Evolutionary conservation across 2,329 filamentous ascomycete species (phyloP).

Genomic region (Penicillium fuscoglaucum): DNA sequence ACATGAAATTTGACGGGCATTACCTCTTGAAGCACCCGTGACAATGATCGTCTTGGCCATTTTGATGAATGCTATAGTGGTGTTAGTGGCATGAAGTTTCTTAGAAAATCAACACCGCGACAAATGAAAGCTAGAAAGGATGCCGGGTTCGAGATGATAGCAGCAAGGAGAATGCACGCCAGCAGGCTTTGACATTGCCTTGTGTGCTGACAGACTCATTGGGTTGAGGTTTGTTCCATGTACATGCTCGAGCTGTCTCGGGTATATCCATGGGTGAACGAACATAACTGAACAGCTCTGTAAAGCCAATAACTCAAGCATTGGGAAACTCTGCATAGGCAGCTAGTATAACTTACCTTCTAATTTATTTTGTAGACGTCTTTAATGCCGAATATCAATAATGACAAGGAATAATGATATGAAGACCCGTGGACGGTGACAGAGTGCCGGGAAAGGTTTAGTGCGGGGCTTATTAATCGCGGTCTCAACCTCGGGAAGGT

Average conservation of each 20-base stretch:
- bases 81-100: conserved; percentile 7
- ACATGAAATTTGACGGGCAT: not conserved
- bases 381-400: not conserved
- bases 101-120: not conserved
- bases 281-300: not conserved
- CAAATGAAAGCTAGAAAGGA: too few relatives aligned
- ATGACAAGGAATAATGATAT: not conserved
- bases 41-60: conserved; percentile 69
- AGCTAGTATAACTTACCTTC: not conserved
- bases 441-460: not conserved
- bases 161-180: not conserved
- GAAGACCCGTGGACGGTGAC: not conserved
- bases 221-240: not conserved
- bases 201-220: not conserved
- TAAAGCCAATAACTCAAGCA: not conserved
- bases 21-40: conserved; percentile 65
- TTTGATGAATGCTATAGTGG: conserved; percentile 8
- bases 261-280: not conserved
- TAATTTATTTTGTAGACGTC: not conserved
- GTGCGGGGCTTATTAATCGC: conserved; percentile 25
- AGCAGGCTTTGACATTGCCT: not conserved
- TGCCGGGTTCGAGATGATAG: not conserved
- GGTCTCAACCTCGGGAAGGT: not conserved
- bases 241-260: not conserved
- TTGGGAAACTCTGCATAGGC: not conserved